Evolutionary conservation across 1,139 yeast species (phyloP).

Genomic region (Magnusiomyces ingens): DNA sequence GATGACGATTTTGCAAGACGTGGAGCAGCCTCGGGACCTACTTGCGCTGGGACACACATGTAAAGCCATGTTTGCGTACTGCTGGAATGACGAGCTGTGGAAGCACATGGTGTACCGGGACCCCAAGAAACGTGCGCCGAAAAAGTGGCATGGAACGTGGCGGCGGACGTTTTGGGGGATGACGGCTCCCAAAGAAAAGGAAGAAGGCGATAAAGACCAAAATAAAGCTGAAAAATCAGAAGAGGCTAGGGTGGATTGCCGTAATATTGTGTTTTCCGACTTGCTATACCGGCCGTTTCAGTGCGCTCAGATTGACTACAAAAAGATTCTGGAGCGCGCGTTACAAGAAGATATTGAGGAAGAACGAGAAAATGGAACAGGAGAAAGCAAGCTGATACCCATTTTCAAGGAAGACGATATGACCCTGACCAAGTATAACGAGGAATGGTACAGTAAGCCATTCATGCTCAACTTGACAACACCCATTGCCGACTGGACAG

Average conservation of each 20-base stretch:
- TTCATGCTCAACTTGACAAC: slow-evolving; percentile 48
- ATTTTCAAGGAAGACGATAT: slow-evolving; percentile 31
- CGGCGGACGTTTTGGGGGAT: slow-evolving; percentile 49
- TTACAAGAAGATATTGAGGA: slow-evolving; percentile 20
- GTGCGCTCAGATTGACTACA: slow-evolving; percentile 63
- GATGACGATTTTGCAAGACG: slow-evolving; percentile 30
- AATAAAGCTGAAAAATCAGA: slow-evolving; percentile 31
- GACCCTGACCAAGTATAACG: slow-evolving; percentile 41
- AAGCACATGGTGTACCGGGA: slow-evolving; percentile 42
- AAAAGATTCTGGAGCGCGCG: slow-evolving; percentile 16
- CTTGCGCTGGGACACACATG: slow-evolving; percentile 51
- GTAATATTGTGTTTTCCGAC: slow-evolving; percentile 48
- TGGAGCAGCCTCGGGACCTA: slow-evolving; percentile 44
- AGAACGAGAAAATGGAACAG: not conserved
- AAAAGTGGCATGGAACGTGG: slow-evolving; percentile 75
- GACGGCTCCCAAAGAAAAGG: slow-evolving; percentile 12
- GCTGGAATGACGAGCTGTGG: slow-evolving; percentile 69
- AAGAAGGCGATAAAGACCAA: slow-evolving; percentile 10
- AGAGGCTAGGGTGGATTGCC: slow-evolving; percentile 34
- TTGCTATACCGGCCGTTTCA: slow-evolving; percentile 70
- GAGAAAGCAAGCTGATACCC: slow-evolving; percentile 15
- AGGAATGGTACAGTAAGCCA: slow-evolving; percentile 48
- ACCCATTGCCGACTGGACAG: slow-evolving; percentile 52
- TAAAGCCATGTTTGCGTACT: slow-evolving; percentile 60
- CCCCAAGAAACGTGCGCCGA: slow-evolving; percentile 17